These are phyloP conservation scores for Cicer judaicum DNA, from an alignment of 306 rosid genomes.

Conservation along the genomic window DNA sequence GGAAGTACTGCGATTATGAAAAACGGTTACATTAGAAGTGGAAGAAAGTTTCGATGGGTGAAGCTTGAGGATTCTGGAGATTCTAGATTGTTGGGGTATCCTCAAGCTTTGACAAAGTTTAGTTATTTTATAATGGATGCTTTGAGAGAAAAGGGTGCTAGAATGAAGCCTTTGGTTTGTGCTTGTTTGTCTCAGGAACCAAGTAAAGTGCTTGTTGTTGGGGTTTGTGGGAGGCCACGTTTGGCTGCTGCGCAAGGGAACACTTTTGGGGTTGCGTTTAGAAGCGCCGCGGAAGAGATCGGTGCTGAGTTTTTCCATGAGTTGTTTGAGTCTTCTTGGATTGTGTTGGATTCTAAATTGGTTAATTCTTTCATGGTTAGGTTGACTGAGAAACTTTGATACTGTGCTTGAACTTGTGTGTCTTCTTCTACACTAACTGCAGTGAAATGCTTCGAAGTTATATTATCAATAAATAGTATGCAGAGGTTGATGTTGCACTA, in stretches of 20 bases:
- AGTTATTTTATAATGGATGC: constrained; percentile 98
- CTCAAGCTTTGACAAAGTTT: constrained; percentile 91
- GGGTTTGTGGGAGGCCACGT: constrained; percentile 95
- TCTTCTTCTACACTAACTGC: constrained; percentile 28
- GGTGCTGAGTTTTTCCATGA: constrained; percentile 83
- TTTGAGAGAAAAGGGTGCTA: constrained; percentile 86
- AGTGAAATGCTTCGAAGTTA: constrained; percentile 34
- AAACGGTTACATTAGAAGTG: constrained; percentile 83
- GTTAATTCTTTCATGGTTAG: constrained; percentile 89
- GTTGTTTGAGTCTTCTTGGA: constrained; percentile 95
- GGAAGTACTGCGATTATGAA: constrained; percentile 85
- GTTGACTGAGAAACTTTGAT: constrained; percentile 83
- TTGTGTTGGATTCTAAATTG: constrained; percentile 67
- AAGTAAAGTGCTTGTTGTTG: constrained; percentile 74
- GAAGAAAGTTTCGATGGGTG: constrained; percentile 92
- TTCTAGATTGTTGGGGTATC: constrained; percentile 76
- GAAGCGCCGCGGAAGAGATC: constrained; percentile 80
- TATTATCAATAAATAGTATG: constrained; percentile 44
- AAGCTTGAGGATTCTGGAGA: constrained; percentile 83
- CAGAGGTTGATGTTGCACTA: constrained; percentile 28
- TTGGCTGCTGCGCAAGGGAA: constrained; percentile 90
- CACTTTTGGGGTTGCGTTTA: constrained; percentile 83
- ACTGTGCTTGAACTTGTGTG: constrained; percentile 22
- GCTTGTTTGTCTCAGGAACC: constrained; percentile 92
- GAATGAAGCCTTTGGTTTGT: constrained; percentile 93